Conservation (phyloP, 2,329 filamentous ascomycete species). For the Stachybotrys elegans region DNA sequence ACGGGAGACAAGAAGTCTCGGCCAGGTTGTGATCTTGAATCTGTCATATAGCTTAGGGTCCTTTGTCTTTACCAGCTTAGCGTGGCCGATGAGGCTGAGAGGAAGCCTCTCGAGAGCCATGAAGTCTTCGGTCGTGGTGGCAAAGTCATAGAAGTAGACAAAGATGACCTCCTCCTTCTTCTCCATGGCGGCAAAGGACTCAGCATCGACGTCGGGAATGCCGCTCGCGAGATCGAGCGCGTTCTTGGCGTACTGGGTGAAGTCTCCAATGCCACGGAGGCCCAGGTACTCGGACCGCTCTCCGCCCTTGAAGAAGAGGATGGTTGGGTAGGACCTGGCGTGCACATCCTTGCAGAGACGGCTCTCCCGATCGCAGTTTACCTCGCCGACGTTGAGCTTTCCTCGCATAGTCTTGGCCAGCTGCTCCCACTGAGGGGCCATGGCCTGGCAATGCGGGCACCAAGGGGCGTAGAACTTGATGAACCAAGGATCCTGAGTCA, state of each 20-base stretch:
- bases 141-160: conserved; percentile 95
- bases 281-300: conserved; percentile 93
- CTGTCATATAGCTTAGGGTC: conserved; percentile 69
- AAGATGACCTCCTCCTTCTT: conserved; percentile 95
- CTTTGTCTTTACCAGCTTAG: conserved; percentile 86
- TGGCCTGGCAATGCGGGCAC: conserved; percentile 92
- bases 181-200: conserved; percentile 74
- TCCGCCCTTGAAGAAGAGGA: conserved; percentile 87
- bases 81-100: conserved; percentile 83
- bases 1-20: conserved; percentile 82
- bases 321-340: conserved; percentile 77
- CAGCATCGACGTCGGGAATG: conserved; percentile 74
- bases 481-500: conserved; percentile 90
- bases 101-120: conserved; percentile 79
- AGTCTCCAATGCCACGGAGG: conserved; percentile 84
- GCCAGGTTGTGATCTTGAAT: conserved; percentile 97
- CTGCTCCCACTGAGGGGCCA: conserved; percentile 85
- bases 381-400: conserved; percentile 86
- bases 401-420: conserved; percentile 89
- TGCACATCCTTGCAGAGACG: conserved; percentile 89
- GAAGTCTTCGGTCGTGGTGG: conserved; percentile 90
- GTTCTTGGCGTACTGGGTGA: conserved; percentile 81
- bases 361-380: conserved; percentile 85
- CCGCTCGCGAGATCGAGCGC: conserved; percentile 73
- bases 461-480: conserved; percentile 98